Percentiles rank a stretch among this genome's conserved stretches.
Evolutionary conservation across 1,284 basidiomycete genomes (phyloP).

Genomic region (Moesziomyces sp.): DNA sequence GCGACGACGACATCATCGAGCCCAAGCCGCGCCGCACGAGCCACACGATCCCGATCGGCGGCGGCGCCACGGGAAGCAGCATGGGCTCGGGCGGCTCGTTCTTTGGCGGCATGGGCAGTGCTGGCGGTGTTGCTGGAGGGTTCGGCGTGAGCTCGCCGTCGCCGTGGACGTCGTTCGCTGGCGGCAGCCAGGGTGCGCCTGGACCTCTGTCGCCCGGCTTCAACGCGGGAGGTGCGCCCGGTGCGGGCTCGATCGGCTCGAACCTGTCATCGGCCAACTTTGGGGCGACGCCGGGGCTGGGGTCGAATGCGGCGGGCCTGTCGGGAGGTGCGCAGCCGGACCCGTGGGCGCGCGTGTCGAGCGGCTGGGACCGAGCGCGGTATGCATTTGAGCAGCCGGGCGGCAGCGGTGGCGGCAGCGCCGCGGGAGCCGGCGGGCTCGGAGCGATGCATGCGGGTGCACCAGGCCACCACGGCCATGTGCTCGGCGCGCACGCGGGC

Average conservation of each 20-base stretch:
- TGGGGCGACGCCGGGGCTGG: conserved; percentile 20
- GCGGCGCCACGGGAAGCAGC: conserved; percentile 34
- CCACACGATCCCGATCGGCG: conserved; percentile 52
- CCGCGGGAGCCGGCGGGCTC: conserved; percentile 5
- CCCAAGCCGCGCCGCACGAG: conserved; percentile 58
- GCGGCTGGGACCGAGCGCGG: conserved; percentile 63
- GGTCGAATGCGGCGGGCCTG: conserved; percentile 18
- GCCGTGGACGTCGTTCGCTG: conserved; percentile 49
- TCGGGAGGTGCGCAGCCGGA: conserved; percentile 34
- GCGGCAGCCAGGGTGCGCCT: conserved; percentile 33
- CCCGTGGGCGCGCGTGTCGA: conserved; percentile 46
- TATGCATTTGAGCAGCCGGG: conserved; percentile 63
- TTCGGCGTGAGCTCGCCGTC: conserved; percentile 42
- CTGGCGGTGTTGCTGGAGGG: conserved; percentile 34
- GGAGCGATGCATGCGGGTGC: conserved; percentile 21
- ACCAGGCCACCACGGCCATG: conserved; percentile 20
- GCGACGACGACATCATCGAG: conserved; percentile 66
- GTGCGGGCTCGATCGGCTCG: conserved; percentile 33
- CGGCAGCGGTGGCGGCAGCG: conserved; percentile 14
- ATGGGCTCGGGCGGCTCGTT: conserved; percentile 38
- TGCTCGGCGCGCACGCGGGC: conserved; percentile 14
- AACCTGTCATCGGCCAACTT: conserved; percentile 19
- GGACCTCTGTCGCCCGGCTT: conserved; percentile 37
- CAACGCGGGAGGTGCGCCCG: conserved; percentile 23
- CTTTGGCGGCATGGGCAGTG: conserved; percentile 29